phyloP scores from a whole-genome alignment of 495 filamentous ascomycete genomes.

The Massariosphaeria phaeospora region DNA sequence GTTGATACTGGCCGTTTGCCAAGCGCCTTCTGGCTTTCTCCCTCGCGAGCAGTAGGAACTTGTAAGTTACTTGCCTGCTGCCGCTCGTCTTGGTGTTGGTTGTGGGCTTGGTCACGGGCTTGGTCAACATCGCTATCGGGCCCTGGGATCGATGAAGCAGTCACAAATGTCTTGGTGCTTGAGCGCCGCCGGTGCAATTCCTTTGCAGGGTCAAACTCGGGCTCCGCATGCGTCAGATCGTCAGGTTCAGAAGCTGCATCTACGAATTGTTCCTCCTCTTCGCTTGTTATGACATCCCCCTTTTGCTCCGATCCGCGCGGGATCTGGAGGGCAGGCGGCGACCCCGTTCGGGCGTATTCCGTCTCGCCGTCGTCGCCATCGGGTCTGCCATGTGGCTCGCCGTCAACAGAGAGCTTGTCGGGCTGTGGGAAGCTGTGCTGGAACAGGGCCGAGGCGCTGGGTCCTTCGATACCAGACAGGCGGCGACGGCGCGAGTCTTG shows the following conservation, averaged over 20 bases:
- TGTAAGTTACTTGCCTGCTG: constrained; percentile 27
- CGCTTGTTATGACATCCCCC: constrained; percentile 2
- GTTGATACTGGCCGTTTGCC: constrained; percentile 27
- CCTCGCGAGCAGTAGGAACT: constrained; percentile 12
- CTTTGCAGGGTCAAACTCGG: not conserved
- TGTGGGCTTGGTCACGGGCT: not conserved
- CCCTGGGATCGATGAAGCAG: constrained; percentile 13
- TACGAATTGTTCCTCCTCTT: constrained; percentile 21
- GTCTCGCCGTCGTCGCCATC: not conserved
- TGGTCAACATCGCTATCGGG: too few relatives aligned
- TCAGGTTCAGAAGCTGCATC: constrained; percentile 30
- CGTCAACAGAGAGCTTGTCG: constrained; percentile 37
- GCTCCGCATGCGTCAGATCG: not conserved
- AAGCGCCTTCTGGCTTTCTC: not conserved
- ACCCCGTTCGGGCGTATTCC: not conserved
- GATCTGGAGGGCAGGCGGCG: constrained; percentile 8
- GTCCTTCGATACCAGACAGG: constrained; percentile 42
- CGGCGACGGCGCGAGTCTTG: constrained; percentile 43
- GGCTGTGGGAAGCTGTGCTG: constrained; percentile 46
- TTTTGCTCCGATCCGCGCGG: constrained; percentile 16
- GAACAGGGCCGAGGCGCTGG: constrained; percentile 40
- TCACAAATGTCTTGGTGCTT: constrained; percentile 25
- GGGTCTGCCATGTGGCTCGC: not conserved
- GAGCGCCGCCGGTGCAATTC: constrained; percentile 7
- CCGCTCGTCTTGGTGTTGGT: not conserved